Base-by-base conservation (phyloP, 2,329 filamentous ascomycete species). In the Verticillium dahliae region DNA sequence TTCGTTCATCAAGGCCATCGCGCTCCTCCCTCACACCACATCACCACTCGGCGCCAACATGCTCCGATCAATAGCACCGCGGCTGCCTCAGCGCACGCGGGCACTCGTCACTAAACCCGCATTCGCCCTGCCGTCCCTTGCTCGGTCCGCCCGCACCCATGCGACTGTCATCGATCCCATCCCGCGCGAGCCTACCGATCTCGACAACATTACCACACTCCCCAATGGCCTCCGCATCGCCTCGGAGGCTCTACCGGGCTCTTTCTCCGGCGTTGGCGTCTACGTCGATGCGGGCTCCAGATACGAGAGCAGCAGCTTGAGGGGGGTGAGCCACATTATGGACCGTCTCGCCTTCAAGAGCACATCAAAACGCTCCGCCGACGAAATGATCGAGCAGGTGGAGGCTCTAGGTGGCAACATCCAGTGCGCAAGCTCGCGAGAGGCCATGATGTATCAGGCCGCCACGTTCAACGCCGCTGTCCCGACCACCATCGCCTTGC, bases 401-500 rank as follows among this genome's bases (percentile, higher is more conserved):
- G 95, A 98, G 76, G 89, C 88, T 0, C 81, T 99, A 3, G 95
- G 95, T 39, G 95, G 95, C 37, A 97, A 97, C 74, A 94, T 99
- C 63, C 93, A 98, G 77, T 99, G 95, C 77, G 93, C 94, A 11
- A 97, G 93, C 1, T 96, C 92, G 1, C 85, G 95, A 66, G 95
- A 99, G 77, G 92, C 92, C 61, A 85, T 99, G 78, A 99, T 99
- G 95, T 99, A 99, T 80, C 95, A 99, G 76, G 91, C 92, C 1
- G 95, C 95, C 33, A 97, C 93, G 35, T 99, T 99, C 85, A 99
- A 99, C 80, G 89, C 89, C 33, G 89, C 92, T 18, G 92, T 99
- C 9, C 88, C 91, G 6, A 86, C 86, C 9, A 92, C 94, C 13
- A 85, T 96, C 31, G 91, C 83, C 35, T 78, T 99, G 18, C 85